Evolutionary conservation across 2,329 filamentous ascomycete species (phyloP), one percentile per base, ranked within the genome.

Genomic region (Penicillium oxalicum): DNA sequence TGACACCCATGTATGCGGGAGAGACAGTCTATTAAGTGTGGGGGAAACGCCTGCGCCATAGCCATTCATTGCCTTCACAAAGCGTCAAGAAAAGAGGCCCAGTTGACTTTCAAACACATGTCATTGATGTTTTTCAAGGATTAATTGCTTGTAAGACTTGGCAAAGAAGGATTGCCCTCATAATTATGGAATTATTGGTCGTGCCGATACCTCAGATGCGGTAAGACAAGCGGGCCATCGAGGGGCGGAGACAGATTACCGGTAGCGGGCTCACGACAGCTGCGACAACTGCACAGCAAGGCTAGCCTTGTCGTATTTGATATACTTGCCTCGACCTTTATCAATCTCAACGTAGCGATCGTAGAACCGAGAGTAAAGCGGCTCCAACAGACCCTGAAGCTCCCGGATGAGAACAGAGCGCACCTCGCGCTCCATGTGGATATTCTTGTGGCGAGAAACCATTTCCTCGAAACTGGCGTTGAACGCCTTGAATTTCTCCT

Each of bases 261-360:
- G 32, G 18, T 25, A 24, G 39, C n/a, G 26, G n/a, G 9, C 28
- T 50, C 36, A 60, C 24, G 49, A 49, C 12, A 60, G 47, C 48
- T 62, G 58, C 29, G 76, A 73, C 61, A 85, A 65, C 51, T 78
- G 71, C 24, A 81, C 80, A 40, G 86, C 82, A 61, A 98, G 84
- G 41, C 83, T 81, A 36, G 77, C 77, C 75, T 96, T 96, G 74
- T 96, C 91, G 67, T 95, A 97, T 74, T 95, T 96, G 67, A 95
- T 90, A 70, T 97, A 95, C 71, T 98, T 98, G 59, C 91, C 91
- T 72, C 91, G 94, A 51, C 93, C 93, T 75, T 95, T 96, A 72
- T 97, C 91, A 56, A 97, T 84, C 71, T 97, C 93, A 67, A 96
- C 91, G 67, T 98, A 98, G 27, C 91, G 81, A 70, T 97, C 93